phyloP scores from a whole-genome alignment of 2,329 filamentous ascomycete species.

The Aspergillus jensenii region DNA sequence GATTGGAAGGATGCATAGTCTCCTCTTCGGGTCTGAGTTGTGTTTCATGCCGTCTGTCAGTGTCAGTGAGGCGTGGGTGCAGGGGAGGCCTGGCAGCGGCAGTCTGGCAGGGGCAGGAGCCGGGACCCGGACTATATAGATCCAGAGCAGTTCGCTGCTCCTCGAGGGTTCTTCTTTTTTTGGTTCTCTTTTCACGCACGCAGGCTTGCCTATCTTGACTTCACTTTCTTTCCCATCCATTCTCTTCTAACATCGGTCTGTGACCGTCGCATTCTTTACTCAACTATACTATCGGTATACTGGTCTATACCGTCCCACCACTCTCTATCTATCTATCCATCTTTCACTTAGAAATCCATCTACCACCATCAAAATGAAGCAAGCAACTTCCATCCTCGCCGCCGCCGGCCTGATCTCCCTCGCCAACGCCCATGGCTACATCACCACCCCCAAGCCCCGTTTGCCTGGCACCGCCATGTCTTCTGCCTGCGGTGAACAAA shows the following conservation, averaged over 20 bases:
- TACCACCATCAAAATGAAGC: constrained; percentile 41
- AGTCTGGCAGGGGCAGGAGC: too few species aligned
- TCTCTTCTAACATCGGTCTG: constrained; percentile 21
- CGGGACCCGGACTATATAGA: constrained; percentile 18
- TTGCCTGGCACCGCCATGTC: constrained; percentile 53
- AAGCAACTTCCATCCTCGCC: constrained; percentile 41
- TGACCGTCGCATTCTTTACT: constrained; percentile 22
- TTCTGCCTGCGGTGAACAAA: constrained; percentile 55
- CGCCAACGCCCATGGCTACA: constrained; percentile 55
- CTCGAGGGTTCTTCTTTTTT: neutral
- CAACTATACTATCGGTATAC: constrained; percentile 6
- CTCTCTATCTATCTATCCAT: constrained; percentile 13
- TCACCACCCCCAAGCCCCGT: constrained; percentile 50
- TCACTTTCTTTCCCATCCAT: constrained; percentile 15
- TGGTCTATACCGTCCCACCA: neutral
- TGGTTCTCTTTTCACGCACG: constrained; percentile 17
- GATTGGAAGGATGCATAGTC: constrained; percentile 1
- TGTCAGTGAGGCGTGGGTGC: neutral
- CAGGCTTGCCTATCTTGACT: constrained; percentile 4
- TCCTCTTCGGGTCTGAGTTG: neutral
- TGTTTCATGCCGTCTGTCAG: constrained; percentile 1
- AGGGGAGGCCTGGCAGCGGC: neutral
- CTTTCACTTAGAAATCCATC: neutral
- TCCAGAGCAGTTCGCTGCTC: neutral
- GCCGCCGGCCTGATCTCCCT: constrained; percentile 46